Percentiles rank a stretch among this genome's conserved stretches.
Conservation (phyloP, 305 asterid species). For the Petunia hybrid region DNA sequence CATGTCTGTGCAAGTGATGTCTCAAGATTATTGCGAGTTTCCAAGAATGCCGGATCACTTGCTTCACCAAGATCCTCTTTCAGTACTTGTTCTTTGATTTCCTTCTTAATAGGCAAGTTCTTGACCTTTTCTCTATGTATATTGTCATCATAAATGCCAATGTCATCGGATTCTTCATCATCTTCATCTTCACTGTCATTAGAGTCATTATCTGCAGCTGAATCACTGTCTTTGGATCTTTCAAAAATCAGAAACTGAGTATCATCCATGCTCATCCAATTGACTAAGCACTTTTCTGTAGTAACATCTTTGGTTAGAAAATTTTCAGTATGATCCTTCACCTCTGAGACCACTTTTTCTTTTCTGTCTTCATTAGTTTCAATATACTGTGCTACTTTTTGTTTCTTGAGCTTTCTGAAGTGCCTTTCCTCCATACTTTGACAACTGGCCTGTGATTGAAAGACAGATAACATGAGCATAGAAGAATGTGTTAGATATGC, state of each 20-base stretch:
- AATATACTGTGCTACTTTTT: conserved; percentile 10
- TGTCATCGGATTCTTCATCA: neutral
- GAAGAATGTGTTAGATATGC: neutral
- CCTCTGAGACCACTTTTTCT: conserved; percentile 1
- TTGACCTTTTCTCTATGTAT: neutral
- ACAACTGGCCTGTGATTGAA: conserved; percentile 7
- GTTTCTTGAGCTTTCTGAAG: conserved; percentile 34
- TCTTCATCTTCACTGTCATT: conserved; percentile 28
- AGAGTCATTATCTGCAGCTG: conserved; percentile 8
- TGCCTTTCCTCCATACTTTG: neutral
- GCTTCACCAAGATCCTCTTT: neutral
- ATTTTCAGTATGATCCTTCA: neutral
- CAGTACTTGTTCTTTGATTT: neutral
- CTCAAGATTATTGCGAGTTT: conserved; percentile 1
- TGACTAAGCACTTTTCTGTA: conserved; percentile 27
- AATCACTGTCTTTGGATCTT: conserved; percentile 18
- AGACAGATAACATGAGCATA: neutral
- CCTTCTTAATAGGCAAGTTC: neutral
- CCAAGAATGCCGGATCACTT: neutral
- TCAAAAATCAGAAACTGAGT: conserved; percentile 31
- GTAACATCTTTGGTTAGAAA: neutral
- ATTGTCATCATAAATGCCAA: neutral
- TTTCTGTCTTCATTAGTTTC: conserved; percentile 3
- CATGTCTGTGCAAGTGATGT: neutral
- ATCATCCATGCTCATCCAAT: conserved; percentile 41